Evolutionary conservation across 2,329 filamentous ascomycete species (phyloP).

Genomic region (Ploettnerulaceae sp.): DNA sequence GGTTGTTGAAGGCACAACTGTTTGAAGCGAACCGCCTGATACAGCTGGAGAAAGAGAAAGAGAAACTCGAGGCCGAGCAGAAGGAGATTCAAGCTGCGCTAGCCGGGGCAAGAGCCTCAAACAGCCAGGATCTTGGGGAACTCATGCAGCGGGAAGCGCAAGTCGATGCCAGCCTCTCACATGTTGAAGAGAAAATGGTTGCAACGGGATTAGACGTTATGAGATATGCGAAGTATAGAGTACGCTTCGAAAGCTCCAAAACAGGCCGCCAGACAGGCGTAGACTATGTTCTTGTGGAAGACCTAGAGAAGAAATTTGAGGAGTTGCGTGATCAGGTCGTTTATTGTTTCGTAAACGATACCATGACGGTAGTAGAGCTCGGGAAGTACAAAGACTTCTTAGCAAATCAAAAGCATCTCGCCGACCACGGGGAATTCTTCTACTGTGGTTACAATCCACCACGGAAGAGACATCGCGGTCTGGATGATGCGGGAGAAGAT

Average conservation of each 20-base stretch:
- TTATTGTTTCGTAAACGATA: conserved; percentile 22
- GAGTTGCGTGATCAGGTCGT: conserved; percentile 19
- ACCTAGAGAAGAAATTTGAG: conserved; percentile 17
- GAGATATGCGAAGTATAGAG: conserved; percentile 19
- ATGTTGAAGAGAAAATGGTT: conserved; percentile 21
- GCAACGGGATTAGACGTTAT: conserved; percentile 19
- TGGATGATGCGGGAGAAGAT: conserved; percentile 19
- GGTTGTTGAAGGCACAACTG: conserved; percentile 20
- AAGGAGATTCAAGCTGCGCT: conserved; percentile 20
- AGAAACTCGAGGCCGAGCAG: conserved; percentile 20
- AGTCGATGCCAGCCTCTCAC: conserved; percentile 19
- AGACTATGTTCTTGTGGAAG: conserved; percentile 19
- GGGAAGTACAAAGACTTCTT: conserved; percentile 21
- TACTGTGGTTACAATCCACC: conserved; percentile 17
- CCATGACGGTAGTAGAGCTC: conserved; percentile 19
- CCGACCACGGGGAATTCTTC: conserved; percentile 19
- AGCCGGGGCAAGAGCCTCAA: conserved; percentile 17
- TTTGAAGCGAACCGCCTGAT: conserved; percentile 21
- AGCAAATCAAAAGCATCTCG: conserved; percentile 21
- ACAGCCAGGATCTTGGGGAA: conserved; percentile 20
- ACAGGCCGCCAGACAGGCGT: conserved; percentile 15
- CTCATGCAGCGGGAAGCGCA: conserved; percentile 18
- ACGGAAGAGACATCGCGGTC: conserved; percentile 17
- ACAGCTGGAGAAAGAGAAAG: conserved; percentile 21
- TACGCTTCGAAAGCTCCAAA: conserved; percentile 22